Percentiles rank a stretch among this genome's conserved stretches.
phyloP scores from a whole-genome alignment of 2,329 filamentous ascomycete species.

The Zalaria obscura region DNA sequence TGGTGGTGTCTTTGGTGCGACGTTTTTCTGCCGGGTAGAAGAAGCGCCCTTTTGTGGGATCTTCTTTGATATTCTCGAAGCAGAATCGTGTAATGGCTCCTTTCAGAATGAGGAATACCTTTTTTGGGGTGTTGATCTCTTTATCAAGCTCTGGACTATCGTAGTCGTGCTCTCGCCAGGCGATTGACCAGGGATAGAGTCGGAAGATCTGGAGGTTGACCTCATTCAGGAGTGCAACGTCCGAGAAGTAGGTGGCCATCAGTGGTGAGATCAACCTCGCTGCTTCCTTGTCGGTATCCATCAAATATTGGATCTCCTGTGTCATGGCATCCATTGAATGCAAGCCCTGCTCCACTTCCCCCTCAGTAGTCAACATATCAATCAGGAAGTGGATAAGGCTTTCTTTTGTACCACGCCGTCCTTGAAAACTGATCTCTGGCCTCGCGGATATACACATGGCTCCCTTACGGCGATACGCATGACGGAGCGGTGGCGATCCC shows the following conservation, averaged over 20 bases:
- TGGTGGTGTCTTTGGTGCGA: slow-evolving; percentile 30
- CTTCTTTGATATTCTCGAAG: no score
- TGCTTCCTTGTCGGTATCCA: slow-evolving; percentile 13
- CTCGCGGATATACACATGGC: background rate
- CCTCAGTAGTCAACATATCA: slow-evolving; percentile 1
- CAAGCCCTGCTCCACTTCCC: slow-evolving; percentile 5
- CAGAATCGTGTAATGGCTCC: no score
- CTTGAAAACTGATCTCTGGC: background rate
- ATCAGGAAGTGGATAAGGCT: slow-evolving; percentile 1
- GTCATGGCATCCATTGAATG: slow-evolving; percentile 10
- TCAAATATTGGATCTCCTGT: slow-evolving; percentile 14
- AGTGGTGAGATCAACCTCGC: slow-evolving; percentile 11
- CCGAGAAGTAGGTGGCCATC: slow-evolving; percentile 11
- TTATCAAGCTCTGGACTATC: no score
- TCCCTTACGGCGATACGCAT: background rate
- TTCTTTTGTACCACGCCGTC: no score
- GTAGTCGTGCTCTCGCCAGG: no score
- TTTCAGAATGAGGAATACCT: no score
- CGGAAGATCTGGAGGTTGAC: slow-evolving; percentile 6
- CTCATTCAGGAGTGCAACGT: slow-evolving; percentile 14
- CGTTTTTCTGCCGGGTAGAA: slow-evolving; percentile 34
- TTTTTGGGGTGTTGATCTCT: no score
- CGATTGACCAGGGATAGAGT: slow-evolving; percentile 7
- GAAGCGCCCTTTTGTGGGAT: slow-evolving; percentile 16
- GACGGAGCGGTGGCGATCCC: slow-evolving; percentile 28